phyloP scores from a whole-genome alignment of 345 rosid species.

The Eucalyptus melliodora region DNA sequence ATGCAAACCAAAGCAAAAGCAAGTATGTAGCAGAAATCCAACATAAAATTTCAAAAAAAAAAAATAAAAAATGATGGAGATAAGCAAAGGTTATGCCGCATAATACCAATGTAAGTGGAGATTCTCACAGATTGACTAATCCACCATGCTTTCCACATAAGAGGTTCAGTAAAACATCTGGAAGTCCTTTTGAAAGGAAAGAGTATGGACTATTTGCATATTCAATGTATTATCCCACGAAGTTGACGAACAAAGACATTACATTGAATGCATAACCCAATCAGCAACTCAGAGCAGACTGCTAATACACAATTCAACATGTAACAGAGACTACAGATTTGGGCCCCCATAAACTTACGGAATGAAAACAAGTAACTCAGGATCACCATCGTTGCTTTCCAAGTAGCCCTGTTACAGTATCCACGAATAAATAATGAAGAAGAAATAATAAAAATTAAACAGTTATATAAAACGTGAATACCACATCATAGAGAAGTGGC shows the following conservation, averaged over 20 bases:
- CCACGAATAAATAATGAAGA: not conserved
- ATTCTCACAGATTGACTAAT: not conserved
- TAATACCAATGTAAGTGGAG: not conserved
- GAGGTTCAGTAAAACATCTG: not conserved
- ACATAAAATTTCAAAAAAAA: not conserved
- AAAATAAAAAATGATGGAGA: not conserved
- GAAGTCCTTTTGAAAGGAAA: not conserved
- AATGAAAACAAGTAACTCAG: constrained; percentile 83
- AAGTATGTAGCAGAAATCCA: not conserved
- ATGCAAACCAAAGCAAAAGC: not conserved
- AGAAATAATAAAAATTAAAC: not conserved
- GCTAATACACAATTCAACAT: not conserved
- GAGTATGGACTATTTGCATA: not conserved
- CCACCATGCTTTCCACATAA: not conserved
- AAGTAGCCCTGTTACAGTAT: constrained; percentile 45
- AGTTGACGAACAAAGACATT: not conserved
- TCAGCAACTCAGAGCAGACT: not conserved
- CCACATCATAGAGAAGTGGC: not conserved
- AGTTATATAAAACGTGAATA: not conserved
- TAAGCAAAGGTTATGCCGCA: not conserved
- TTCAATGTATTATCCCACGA: not conserved
- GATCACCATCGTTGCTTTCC: constrained; percentile 95
- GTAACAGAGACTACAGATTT: not conserved
- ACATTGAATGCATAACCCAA: not conserved
- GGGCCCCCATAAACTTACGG: constrained; percentile 43